These are phyloP conservation scores for Laguncularia racemosa DNA, from an alignment of 345 rosid genomes.

Conservation along the genomic window DNA sequence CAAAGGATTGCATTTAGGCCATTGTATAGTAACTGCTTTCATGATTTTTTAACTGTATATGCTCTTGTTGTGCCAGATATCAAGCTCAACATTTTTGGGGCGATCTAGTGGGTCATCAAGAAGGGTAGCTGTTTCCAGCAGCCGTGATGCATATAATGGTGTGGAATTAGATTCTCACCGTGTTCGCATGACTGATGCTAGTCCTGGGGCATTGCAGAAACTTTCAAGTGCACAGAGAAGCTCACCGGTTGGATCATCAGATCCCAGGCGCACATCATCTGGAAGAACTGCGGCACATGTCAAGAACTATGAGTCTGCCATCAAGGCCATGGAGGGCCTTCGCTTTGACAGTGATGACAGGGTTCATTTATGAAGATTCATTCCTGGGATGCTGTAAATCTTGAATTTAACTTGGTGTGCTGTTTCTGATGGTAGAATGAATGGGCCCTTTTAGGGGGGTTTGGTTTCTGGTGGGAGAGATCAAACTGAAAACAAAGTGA, in stretches of 20 bases:
- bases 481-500: too few species aligned
- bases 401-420: slow-evolving; percentile 6
- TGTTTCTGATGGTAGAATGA: background rate
- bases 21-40: too few species aligned
- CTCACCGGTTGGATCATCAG: slow-evolving; percentile 51
- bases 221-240: slow-evolving; percentile 41
- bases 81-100: slow-evolving; percentile 48
- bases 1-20: too few species aligned
- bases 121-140: slow-evolving; percentile 42
- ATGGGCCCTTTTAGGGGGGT: background rate
- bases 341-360: slow-evolving; percentile 48
- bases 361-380: slow-evolving; percentile 32
- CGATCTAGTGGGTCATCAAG: slow-evolving; percentile 59
- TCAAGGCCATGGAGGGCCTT: slow-evolving; percentile 61
- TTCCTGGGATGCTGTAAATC: slow-evolving; percentile 27
- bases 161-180: slow-evolving; percentile 53
- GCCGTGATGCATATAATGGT: slow-evolving; percentile 56
- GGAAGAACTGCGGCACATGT: slow-evolving; percentile 34
- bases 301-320: slow-evolving; percentile 52
- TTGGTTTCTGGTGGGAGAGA: background rate
- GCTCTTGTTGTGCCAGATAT: slow-evolving; percentile 30
- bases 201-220: slow-evolving; percentile 43
- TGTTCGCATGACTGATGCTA: slow-evolving; percentile 36
- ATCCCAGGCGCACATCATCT: slow-evolving; percentile 47
- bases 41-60: too few species aligned